These are phyloP conservation scores for Rheum nobile DNA, from an alignment of 148 eudicot species.

Conservation along the genomic window DNA sequence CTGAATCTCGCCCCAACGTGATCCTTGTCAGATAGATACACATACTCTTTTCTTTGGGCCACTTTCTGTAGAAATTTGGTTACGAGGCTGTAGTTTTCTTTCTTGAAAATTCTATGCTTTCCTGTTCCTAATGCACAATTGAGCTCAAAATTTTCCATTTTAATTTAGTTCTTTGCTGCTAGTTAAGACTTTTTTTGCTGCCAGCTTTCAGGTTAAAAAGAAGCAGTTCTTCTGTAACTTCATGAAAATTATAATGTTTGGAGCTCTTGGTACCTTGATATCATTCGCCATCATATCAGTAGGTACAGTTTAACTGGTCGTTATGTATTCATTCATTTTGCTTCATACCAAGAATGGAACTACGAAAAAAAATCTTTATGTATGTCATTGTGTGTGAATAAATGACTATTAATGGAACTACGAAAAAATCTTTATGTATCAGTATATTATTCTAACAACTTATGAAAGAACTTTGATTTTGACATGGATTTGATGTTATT, in stretches of 20 bases:
- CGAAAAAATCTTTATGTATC: too few relatives aligned
- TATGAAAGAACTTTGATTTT: background rate
- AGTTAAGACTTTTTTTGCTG: conserved; percentile 7
- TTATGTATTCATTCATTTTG: background rate
- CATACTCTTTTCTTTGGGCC: background rate
- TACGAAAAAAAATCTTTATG: background rate
- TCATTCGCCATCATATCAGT: conserved; percentile 43
- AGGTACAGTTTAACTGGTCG: conserved; percentile 14
- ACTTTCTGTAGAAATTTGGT: background rate
- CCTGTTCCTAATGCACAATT: background rate
- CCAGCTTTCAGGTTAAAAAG: conserved; percentile 67
- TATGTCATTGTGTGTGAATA: background rate
- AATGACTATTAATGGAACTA: background rate
- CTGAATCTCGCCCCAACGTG: too few relatives aligned
- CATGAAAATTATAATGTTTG: conserved; percentile 51
- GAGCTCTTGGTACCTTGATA: conserved; percentile 57
- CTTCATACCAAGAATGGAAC: background rate
- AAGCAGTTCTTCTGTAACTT: conserved; percentile 63
- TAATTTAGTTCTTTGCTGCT: background rate
- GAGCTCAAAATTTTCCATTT: background rate
- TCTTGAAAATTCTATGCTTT: background rate
- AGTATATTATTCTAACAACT: background rate
- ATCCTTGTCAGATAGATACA: background rate
- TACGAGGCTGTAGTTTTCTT: background rate
- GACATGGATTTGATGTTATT: background rate